Percentiles rank a stretch among this genome's conserved stretches.
Conservation (phyloP, 129 eudicot genomes). For the Escallonia rubra region DNA sequence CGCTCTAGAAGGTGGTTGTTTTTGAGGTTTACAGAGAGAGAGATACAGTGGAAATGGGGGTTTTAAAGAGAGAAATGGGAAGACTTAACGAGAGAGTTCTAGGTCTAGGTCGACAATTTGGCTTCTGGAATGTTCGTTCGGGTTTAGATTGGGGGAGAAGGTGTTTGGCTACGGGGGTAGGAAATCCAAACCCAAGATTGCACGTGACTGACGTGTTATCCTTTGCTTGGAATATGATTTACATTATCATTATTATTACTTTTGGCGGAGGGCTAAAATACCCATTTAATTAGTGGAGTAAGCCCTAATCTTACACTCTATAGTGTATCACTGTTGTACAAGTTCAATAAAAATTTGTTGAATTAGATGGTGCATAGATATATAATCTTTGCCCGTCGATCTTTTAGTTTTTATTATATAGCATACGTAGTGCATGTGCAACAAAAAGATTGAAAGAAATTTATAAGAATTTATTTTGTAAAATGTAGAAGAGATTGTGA, state of each 20-base stretch:
- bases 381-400: too few relatives aligned
- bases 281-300: neutral
- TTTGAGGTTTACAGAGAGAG: neutral
- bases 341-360: too few relatives aligned
- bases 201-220: neutral
- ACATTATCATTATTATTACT: neutral
- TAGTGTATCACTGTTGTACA: too few relatives aligned
- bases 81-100: conserved; percentile 25
- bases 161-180: neutral
- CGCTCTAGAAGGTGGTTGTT: neutral
- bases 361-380: too few relatives aligned
- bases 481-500: too few relatives aligned
- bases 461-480: too few relatives aligned
- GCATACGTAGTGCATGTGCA: too few relatives aligned
- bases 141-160: neutral
- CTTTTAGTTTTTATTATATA: too few relatives aligned
- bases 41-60: neutral
- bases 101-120: neutral
- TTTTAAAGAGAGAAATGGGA: neutral
- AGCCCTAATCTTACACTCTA: too few relatives aligned
- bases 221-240: neutral
- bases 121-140: conserved; percentile 29
- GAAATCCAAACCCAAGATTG: neutral
- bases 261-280: neutral
- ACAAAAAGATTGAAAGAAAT: too few relatives aligned